A percentile compares a stretch with the other conserved stretches of the same genome.
Conservation (phyloP, 371 early-diverging fungal genomes). For the Mortierella polycephala region DNA sequence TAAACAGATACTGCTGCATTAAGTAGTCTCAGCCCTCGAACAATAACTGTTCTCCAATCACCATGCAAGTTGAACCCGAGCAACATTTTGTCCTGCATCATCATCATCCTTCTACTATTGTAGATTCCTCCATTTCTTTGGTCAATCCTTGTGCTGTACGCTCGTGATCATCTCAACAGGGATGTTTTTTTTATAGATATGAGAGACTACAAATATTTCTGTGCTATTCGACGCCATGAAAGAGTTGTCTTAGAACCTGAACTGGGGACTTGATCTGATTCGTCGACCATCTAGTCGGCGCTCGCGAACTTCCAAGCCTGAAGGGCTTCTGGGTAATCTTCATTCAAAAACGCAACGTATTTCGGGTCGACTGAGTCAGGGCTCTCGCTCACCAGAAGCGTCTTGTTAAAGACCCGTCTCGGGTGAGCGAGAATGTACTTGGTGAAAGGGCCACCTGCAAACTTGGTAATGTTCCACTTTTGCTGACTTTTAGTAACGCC, state of each 20-base stretch:
- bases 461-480: constrained; percentile 12
- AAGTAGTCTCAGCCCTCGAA: too few relatives aligned
- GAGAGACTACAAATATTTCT: neutral
- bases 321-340: neutral
- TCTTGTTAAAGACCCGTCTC: constrained; percentile 14
- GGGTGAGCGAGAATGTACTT: constrained; percentile 19
- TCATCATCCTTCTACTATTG: too few relatives aligned
- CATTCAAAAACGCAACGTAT: constrained; percentile 1
- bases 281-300: neutral
- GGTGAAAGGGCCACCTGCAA: constrained; percentile 20
- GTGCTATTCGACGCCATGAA: neutral
- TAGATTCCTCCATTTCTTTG: too few relatives aligned
- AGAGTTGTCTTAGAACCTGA: neutral
- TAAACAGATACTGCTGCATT: too few relatives aligned
- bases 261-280: neutral
- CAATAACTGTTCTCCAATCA: too few relatives aligned
- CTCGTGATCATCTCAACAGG: too few relatives aligned
- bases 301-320: constrained; percentile 6
- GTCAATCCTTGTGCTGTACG: too few relatives aligned
- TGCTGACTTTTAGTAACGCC: constrained; percentile 16
- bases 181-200: too few relatives aligned
- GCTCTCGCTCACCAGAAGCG: constrained; percentile 9
- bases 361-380: constrained; percentile 1
- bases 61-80: too few relatives aligned
- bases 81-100: too few relatives aligned